Base-by-base conservation (phyloP, 352 stramenopile genomes). In the Peronospora farinosa region DNA sequence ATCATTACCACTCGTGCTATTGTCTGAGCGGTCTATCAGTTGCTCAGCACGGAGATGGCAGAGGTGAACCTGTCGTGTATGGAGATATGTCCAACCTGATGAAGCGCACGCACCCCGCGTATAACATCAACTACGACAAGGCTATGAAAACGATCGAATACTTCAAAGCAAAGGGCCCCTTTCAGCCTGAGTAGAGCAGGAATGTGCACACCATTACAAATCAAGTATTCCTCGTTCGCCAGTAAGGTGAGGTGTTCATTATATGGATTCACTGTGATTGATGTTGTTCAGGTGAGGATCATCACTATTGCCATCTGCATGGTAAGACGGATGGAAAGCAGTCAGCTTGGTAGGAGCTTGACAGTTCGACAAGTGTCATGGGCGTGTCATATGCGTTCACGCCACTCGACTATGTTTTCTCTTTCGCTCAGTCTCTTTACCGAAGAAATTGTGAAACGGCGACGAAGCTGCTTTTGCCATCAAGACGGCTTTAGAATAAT, bases 1-100 rank as follows among this genome's bases (percentile, higher is more conserved):
- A 99, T 65, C 97, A 98, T 63, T 99, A 99, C 69, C 97, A 99
- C 76, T 97, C 90, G 17, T 99, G 95, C 69, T 99, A 99, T 78
- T 98, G 96, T 56, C 70, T 99, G 12, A 97, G 86, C 54, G 96
- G 96, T 2, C 66, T 99, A 17, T 97, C 92, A 7, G 72, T 98
- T 32, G 74, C 90, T 3, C 95, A 98, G 71, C 86, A 98, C 53
- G 76, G 84, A 40, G 64, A 74, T 19, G 66, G 61, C 16, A 36
- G 41, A 12, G 47, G 53, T 3, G 59, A 56, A 8, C 74, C 78
- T 0, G 54, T 84, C 1, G 74, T 92, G 2, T 56, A 79, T 21
- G 78, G 80, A 40, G 63, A 78, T 38, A 43, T 56, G 6, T 63
- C 68, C 42, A 96, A 96, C 54, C 49, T 92, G 23, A 27, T 98